Base-by-base conservation (phyloP, 345 rosid genomes). In the Salix dunnii region DNA sequence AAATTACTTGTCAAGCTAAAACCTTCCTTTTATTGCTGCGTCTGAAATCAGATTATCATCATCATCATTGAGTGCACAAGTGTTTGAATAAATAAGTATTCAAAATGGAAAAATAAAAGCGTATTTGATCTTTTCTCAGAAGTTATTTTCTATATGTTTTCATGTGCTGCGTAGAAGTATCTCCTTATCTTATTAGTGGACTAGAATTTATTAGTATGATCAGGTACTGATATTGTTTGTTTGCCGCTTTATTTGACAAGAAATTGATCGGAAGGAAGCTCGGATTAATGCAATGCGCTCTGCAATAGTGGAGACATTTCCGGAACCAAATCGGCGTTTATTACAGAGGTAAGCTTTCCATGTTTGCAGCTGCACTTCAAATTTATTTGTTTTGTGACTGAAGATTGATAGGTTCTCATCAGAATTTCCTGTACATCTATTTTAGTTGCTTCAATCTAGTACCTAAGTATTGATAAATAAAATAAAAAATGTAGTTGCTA, bases 271-370 rank as follows among this genome's bases (percentile, higher is more conserved):
- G 40, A 94, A 89, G 89, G 97, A 96, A 84, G 85, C 95, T 74
- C 94, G 97, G 61, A 82, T 89, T 74, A 84, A 77, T 86, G 95
- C 97, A 76, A 86, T 96, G 88, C 91, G 90, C 77, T 89, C 95
- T 80, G 97, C 97, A 6, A 88, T 96, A 79, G 82, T 85, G 46
- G 99, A 96, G 82, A 92, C 97, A 18, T 96, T 96, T 88, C 99
- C 99, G 23, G 99, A 96, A 83, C 99, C 99, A 74, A 96, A 96
- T 76, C 87, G 97, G 75, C 97, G 93, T 72, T 81, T 96, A 77
- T 86, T 96, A 75, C 97, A 94, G 81, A 91, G 98, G 99, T 88
- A 84, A 72, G 25, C 42, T 36, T 36, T 42, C 38, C 43, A 12
- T 60, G 31, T 62, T 73, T 17, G 25, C 7, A 17, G 40, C 20